Base-by-base conservation (phyloP, 192 early-diverging fungal genomes). In the Linnemannia schmuckeri region DNA sequence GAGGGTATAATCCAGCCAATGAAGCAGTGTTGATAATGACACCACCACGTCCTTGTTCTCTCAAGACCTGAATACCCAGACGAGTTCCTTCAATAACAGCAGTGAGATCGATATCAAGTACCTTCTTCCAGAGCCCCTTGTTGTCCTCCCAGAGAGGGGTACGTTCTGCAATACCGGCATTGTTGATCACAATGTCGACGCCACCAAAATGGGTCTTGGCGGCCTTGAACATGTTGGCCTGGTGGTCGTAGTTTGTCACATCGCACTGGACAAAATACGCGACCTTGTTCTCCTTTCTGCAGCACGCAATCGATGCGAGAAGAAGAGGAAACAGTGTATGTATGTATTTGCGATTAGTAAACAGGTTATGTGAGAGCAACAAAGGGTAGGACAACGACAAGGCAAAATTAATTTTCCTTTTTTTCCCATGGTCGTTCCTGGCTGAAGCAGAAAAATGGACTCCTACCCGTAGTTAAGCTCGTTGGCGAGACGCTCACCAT, bases 1-100 rank as follows among this genome's bases (percentile, higher is more conserved):
- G 69, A 3, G 90, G 89, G 55, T 89, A 89, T 22, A 95, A 88
- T 13, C 95, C 96, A 68, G 95, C 94, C 82, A 95, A 90, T 8
- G 94, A 96, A 0, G 96, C 92, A 4, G 93, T 94, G 82, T 96
- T 97, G 73, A 97, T 88, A 33, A 96, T 93, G 13, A 94, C 93
- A 6, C 94, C 95, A 0, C 90, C 90, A 4, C 54, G 66, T 33
- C 86, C 78, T 37, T 88, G 83, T n/a, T 90, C 83, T 4, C 79
- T 76, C 76, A 96, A 90, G 72, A 92, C 86, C 18, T 88, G 82
- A 9, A 96, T 87, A 0, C 93, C 96, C 13, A 95, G 87, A 12
- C 94, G 92, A 0, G 95, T 96, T 44, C 95, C 96, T 35, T 94
- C 87, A 70, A 97, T 88, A 2, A 96, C 94, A 30, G 93, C 95